These are phyloP conservation scores for Pyracantha coccinea DNA, from an alignment of 331 rosid genomes.

Conservation along the genomic window DNA sequence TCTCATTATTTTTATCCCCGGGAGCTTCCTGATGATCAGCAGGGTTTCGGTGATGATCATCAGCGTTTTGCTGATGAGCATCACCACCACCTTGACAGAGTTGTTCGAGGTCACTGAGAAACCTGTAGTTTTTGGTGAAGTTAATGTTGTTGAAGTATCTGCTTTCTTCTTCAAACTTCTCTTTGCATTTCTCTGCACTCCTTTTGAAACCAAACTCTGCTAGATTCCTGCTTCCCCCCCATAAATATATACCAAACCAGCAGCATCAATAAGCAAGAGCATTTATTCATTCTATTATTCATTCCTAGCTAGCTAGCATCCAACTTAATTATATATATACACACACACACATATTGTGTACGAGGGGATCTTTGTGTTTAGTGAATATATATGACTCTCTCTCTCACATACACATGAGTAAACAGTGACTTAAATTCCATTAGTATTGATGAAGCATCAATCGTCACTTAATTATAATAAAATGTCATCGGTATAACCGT, in stretches of 20 bases:
- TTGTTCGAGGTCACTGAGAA: slow-evolving; percentile 56
- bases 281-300: slow-evolving; percentile 12
- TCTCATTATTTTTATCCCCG: slow-evolving; percentile 19
- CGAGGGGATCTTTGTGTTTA: slow-evolving; percentile 1
- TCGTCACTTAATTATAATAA: not conserved
- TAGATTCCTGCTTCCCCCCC: slow-evolving; percentile 65
- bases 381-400: not conserved
- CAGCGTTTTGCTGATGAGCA: not conserved
- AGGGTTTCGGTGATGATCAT: not conserved
- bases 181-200: slow-evolving; percentile 81
- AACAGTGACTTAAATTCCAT: slow-evolving; percentile 1
- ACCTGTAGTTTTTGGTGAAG: slow-evolving; percentile 36
- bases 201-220: slow-evolving; percentile 75
- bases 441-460: not conserved
- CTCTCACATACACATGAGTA: not conserved
- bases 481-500: not conserved
- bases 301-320: not conserved
- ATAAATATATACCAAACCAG: slow-evolving; percentile 19
- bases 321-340: no score
- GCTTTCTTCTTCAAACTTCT: slow-evolving; percentile 81
- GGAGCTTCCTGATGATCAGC: not conserved
- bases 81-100: slow-evolving; percentile 24
- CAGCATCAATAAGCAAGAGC: slow-evolving; percentile 12
- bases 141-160: slow-evolving; percentile 60
- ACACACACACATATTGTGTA: not conserved